Evolutionary conservation across 2,329 filamentous ascomycete genomes (phyloP).

Genomic region (Shiraia bambusicola): DNA sequence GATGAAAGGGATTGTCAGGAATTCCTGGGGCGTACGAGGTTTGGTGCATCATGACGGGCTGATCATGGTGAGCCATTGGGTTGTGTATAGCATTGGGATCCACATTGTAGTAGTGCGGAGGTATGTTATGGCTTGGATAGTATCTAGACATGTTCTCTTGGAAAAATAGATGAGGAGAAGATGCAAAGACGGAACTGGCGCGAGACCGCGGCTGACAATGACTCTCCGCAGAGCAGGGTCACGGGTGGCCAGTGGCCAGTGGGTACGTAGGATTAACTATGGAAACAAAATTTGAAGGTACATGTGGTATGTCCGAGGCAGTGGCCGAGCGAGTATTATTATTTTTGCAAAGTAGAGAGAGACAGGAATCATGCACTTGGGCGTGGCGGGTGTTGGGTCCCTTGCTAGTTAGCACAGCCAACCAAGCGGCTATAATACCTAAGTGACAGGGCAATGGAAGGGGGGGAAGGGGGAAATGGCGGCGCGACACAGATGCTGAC

Average conservation of each 20-base stretch:
- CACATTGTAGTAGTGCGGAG: conserved; percentile 41
- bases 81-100: conserved; percentile 31
- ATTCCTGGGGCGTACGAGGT: conserved; percentile 30
- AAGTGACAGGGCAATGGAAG: too few species aligned
- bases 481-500: conserved; percentile 33
- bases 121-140: conserved; percentile 38
- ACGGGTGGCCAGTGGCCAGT: conserved; percentile 27
- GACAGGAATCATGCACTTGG: conserved; percentile 28
- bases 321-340: conserved; percentile 28
- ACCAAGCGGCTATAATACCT: conserved; percentile 40
- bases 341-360: too few species aligned
- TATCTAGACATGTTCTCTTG: conserved; percentile 45
- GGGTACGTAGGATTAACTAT: conserved; percentile 12
- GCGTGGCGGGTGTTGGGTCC: conserved; percentile 34
- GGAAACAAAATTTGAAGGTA: conserved; percentile 16
- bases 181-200: conserved; percentile 17
- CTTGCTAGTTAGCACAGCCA: conserved; percentile 37
- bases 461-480: conserved; percentile 27
- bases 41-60: conserved; percentile 34
- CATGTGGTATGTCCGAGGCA: conserved; percentile 15
- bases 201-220: conserved; percentile 30
- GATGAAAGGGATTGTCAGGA: conserved; percentile 37
- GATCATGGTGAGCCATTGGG: conserved; percentile 26
- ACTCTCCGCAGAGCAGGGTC: conserved; percentile 30
- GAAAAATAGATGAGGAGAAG: conserved; percentile 11